Evolutionary conservation across 148 eudicot species (phyloP), one percentile per base, ranked within the genome.

Genomic region (Chenopodium suecicum): DNA sequence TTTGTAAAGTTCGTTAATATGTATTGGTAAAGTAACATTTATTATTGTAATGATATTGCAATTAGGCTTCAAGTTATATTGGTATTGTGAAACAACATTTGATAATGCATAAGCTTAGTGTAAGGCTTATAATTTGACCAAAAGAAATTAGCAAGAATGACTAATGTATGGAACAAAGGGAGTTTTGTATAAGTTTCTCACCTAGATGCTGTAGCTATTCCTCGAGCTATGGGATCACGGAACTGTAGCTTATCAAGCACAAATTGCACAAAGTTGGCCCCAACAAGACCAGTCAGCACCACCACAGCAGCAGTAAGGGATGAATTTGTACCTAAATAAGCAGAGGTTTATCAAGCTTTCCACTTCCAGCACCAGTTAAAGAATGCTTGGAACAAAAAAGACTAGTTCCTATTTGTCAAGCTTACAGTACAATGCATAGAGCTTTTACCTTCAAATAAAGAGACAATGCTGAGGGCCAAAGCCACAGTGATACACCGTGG

Each of bases 401-500:
- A 20, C 3, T 11, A 71, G 62, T 29, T 46, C 22, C 58, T 47
- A 74, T 4, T 7, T 19, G 10, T 34, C 41, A 72, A 76, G 31
- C 25, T 25, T 27, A 47, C n/a, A 11, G 17, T 66, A 47, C 16
- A 19, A 14, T 66, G 68, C 44, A 31, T 50, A 17, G 10, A 56
- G 41, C 7, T 41, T 37, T 60, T 60, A 96, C 99, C 98, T 89
- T 92, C 95, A 82, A 97, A 97, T 74, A 97, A 86, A 62, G 91
- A 88, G 34, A 91, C 92, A 58, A 97, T 92, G 91, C 99, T 97
- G 86, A 97, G 99, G 74, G 99, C 99, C 47, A 97, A 86, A 27
- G 99, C 99, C 74, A 97, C 98, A n/a, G 99, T 97, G 67, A 97
- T 91, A 88, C 99, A 97, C 79, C 99, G 91, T 16, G 99, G 99